These are phyloP conservation scores for Eucalyptus viminalis DNA, from an alignment of 345 rosid species.

Conservation along the genomic window DNA sequence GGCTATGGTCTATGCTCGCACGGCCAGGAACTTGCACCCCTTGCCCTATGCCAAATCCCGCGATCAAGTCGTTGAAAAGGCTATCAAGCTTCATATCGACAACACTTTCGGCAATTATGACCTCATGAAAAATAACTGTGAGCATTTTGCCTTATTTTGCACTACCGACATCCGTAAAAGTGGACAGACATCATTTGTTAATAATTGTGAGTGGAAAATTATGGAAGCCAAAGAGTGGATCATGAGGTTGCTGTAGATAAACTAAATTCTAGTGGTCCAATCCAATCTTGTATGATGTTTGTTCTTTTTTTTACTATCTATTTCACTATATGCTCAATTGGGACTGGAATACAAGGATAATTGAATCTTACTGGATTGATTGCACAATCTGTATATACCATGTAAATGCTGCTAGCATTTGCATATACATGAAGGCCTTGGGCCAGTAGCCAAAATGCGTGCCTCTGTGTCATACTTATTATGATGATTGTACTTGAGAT, in stretches of 20 bases:
- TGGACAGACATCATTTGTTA: background rate
- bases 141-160: background rate
- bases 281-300: background rate
- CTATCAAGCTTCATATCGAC: background rate
- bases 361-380: background rate
- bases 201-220: constrained; percentile 32
- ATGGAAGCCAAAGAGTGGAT: constrained; percentile 10
- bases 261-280: background rate
- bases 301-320: background rate
- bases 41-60: background rate
- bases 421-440: background rate
- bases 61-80: background rate
- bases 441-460: constrained; percentile 11
- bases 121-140: background rate
- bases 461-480: background rate
- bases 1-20: background rate
- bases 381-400: no score
- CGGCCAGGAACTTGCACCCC: background rate
- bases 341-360: background rate
- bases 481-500: background rate
- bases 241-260: background rate
- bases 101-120: background rate
- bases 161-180: background rate
- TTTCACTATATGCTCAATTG: background rate
- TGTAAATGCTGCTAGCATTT: background rate